Evolutionary conservation across 164 flowering plant species (phyloP), one percentile per base, ranked within the genome.

Genomic region (Malania oleifera): DNA sequence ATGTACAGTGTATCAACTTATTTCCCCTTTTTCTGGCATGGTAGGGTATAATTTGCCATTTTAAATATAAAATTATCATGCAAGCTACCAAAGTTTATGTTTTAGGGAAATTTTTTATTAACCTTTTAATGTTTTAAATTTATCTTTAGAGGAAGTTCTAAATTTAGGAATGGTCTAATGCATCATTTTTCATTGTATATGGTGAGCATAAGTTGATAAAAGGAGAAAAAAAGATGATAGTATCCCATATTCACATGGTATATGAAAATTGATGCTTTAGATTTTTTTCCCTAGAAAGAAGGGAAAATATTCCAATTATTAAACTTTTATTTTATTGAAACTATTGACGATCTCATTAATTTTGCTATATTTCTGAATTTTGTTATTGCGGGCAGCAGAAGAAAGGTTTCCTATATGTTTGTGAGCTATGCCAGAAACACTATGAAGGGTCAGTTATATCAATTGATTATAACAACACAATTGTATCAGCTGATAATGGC

Each of bases 401-500:
- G 58, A 67, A 71, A 47, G 72, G 54, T 58, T 44, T 62, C 15
- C 35, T 22, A 20, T 89, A 85, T 74, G 73, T 71, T 31, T 89
- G 96, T 63, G 96, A 89, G 76, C 76, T 92, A 17, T 92, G 98
- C 75, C 78, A 79, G 74, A 85, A 80, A 56, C 76, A 80, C 66
- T 73, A 80, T 18, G 85, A 82, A 64, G 62, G 20, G 28, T 52
- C 76, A 15, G 19, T 46, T 50, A 44, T 59, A 5, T 27, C 55
- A 10, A 35, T 3, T 37, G 69, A 67, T 48, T 59, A 52, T 54
- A 31, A 54, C 15, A 54, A 34, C 24, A 19, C 59, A 34, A 8
- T 8, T 46, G 6, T 3, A 20, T 46, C 26, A 8, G 22, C 7
- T 20, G 26, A 8, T 46, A 7, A 20, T 46, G 10, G 14, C 26